Conservation (phyloP, 2,329 filamentous ascomycete genomes). For the Fusarium stilboides region DNA sequence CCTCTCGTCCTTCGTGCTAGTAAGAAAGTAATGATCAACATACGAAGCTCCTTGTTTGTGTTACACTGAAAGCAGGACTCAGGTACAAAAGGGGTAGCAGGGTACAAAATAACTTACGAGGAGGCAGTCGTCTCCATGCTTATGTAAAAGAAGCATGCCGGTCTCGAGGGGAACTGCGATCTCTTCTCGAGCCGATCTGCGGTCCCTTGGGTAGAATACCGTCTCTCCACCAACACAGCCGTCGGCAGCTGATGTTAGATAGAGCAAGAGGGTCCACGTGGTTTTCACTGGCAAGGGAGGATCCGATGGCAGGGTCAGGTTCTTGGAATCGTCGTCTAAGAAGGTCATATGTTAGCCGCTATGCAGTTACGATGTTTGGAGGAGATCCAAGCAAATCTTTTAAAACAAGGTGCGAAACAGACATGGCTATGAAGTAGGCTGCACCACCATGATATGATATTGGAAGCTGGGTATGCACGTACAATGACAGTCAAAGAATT, state of each 20-base stretch:
- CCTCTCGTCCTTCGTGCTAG: slow-evolving; percentile 86
- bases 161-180: slow-evolving; percentile 82
- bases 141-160: slow-evolving; percentile 89
- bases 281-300: slow-evolving; percentile 64
- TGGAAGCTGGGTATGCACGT: slow-evolving; percentile 54
- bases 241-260: slow-evolving; percentile 82
- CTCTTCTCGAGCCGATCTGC: slow-evolving; percentile 70
- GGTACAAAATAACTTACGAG: slow-evolving; percentile 65
- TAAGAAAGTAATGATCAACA: slow-evolving; percentile 20
- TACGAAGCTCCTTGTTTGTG: background rate
- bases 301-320: slow-evolving; percentile 68
- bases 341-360: slow-evolving; percentile 19
- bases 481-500: slow-evolving; percentile 96
- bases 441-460: background rate
- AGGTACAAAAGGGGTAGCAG: slow-evolving; percentile 1
- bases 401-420: too few species aligned
- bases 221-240: slow-evolving; percentile 90
- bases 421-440: background rate
- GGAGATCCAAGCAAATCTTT: background rate
- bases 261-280: slow-evolving; percentile 92
- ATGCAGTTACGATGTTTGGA: slow-evolving; percentile 1
- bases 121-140: slow-evolving; percentile 90
- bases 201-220: slow-evolving; percentile 86
- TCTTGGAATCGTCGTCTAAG: slow-evolving; percentile 89
- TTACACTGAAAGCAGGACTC: background rate